Evolutionary conservation across 768 basidiomycete genomes (phyloP).

Genomic region (Termitomyces sp.): DNA sequence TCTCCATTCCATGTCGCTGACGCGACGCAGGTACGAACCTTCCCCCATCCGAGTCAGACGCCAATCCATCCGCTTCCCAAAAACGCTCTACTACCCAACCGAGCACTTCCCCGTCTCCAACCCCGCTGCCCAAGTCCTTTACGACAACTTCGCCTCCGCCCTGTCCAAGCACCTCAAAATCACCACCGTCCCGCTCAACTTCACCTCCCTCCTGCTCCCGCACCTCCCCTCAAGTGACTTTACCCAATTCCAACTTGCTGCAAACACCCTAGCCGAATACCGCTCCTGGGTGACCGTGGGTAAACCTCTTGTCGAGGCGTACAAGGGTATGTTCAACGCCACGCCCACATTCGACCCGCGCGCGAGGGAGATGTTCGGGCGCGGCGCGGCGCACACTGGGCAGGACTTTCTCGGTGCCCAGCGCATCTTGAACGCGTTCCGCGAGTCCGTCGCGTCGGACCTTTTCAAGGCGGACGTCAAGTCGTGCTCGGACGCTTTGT

Average conservation of each 20-base stretch:
- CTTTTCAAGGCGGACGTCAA: conserved; percentile 25
- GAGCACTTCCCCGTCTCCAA: conserved; percentile 33
- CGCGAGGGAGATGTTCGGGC: conserved; percentile 26
- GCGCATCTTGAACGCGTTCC: conserved; percentile 22
- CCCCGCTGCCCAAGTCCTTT: conserved; percentile 26
- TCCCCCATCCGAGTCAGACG: conserved; percentile 24
- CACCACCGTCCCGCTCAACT: conserved; percentile 21
- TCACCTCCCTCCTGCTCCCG: conserved; percentile 24
- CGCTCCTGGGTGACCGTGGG: conserved; percentile 32
- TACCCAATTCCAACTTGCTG: conserved; percentile 22
- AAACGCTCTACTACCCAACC: conserved; percentile 28
- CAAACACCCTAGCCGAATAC: conserved; percentile 34
- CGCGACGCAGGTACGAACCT: conserved; percentile 24
- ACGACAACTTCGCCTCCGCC: conserved; percentile 23
- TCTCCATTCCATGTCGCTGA: neutral
- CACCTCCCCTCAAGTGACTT: conserved; percentile 28
- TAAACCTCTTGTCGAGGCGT: conserved; percentile 25
- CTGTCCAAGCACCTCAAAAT: conserved; percentile 26
- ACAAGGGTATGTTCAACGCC: conserved; percentile 17
- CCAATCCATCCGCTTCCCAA: conserved; percentile 24
- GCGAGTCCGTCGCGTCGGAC: conserved; percentile 18
- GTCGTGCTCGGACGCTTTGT: conserved; percentile 31
- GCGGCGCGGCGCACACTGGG: conserved; percentile 20
- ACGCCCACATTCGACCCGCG: conserved; percentile 29
- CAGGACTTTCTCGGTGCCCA: conserved; percentile 26